Evolutionary conservation across 2,329 filamentous ascomycete genomes (phyloP).

Genomic region (Xylaria digitata): DNA sequence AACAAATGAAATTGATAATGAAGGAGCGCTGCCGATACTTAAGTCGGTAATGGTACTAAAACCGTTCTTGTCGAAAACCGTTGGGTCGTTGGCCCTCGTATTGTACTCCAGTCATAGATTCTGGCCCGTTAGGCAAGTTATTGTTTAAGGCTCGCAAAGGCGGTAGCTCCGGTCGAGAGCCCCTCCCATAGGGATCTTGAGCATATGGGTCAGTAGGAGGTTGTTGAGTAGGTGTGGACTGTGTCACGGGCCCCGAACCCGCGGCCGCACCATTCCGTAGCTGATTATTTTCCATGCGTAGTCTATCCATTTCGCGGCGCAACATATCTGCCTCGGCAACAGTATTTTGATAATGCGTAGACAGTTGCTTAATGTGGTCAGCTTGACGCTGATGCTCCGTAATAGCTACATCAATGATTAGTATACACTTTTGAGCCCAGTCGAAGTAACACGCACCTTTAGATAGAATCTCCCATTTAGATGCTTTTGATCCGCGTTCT

Average conservation of each 20-base stretch:
- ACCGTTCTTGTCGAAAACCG: slow-evolving; percentile 58
- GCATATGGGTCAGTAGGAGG: slow-evolving; percentile 49
- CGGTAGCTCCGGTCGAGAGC: slow-evolving; percentile 63
- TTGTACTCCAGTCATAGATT: slow-evolving; percentile 75
- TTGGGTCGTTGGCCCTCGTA: slow-evolving; percentile 64
- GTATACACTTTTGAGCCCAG: slow-evolving; percentile 7
- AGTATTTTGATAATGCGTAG: slow-evolving; percentile 57
- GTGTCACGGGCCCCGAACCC: slow-evolving; percentile 42
- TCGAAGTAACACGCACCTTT: slow-evolving; percentile 70
- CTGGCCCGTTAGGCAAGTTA: slow-evolving; percentile 58
- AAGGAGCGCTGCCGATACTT: slow-evolving; percentile 23
- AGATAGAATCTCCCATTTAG: slow-evolving; percentile 89
- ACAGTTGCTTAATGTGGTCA: slow-evolving; percentile 61
- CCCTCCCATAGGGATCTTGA: slow-evolving; percentile 46
- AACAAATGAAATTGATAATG: slow-evolving; percentile 36
- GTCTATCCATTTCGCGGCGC: slow-evolving; percentile 60
- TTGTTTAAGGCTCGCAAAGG: slow-evolving; percentile 66
- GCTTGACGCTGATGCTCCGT: slow-evolving; percentile 68
- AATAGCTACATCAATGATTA: slow-evolving; percentile 61
- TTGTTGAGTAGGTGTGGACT: slow-evolving; percentile 46
- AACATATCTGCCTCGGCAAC: slow-evolving; percentile 60
- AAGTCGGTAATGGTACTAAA: slow-evolving; percentile 26
- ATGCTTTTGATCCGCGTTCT: slow-evolving; percentile 84
- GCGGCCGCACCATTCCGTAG: slow-evolving; percentile 52
- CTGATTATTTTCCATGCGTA: slow-evolving; percentile 62